Conservation (phyloP, 805 yeast species). For the Schwanniomyces yamadae region DNA sequence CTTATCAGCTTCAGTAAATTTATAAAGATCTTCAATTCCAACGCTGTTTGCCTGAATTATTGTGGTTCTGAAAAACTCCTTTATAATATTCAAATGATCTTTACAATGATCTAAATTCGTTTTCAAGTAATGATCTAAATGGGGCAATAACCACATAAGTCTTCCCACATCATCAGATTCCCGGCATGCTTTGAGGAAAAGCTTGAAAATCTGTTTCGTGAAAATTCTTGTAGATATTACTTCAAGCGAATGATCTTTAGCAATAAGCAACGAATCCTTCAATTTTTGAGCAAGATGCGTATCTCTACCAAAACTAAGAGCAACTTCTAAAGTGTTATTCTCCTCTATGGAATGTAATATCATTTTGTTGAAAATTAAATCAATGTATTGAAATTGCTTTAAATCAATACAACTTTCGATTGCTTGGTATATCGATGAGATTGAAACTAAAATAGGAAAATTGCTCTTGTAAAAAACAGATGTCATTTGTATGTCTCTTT, state of each 20-base stretch:
- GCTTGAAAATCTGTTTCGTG: constrained; percentile 18
- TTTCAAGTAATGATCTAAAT: constrained; percentile 23
- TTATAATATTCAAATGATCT: constrained; percentile 4
- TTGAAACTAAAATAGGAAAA: constrained; percentile 16
- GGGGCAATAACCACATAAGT: constrained; percentile 36
- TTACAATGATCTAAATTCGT: constrained; percentile 5
- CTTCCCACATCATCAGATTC: constrained; percentile 32
- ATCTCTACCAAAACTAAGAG: constrained; percentile 10
- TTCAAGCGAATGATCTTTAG: constrained; percentile 9
- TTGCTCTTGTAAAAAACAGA: constrained; percentile 9
- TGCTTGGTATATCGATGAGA: constrained; percentile 22
- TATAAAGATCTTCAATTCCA: neutral
- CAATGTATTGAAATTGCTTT: constrained; percentile 27
- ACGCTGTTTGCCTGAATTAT: neutral
- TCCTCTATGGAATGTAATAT: constrained; percentile 22
- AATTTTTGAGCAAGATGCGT: neutral
- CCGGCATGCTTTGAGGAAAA: constrained; percentile 22
- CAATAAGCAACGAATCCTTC: constrained; percentile 11
- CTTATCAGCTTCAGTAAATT: constrained; percentile 2
- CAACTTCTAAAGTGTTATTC: constrained; percentile 4
- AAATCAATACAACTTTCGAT: constrained; percentile 29
- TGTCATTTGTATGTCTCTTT: constrained; percentile 4
- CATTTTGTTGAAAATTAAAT: constrained; percentile 32
- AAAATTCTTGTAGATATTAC: constrained; percentile 18
- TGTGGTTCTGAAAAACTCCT: neutral